These are phyloP conservation scores for Boletus rubescentipes DNA, from an alignment of 768 basidiomycete genomes.

Conservation along the genomic window DNA sequence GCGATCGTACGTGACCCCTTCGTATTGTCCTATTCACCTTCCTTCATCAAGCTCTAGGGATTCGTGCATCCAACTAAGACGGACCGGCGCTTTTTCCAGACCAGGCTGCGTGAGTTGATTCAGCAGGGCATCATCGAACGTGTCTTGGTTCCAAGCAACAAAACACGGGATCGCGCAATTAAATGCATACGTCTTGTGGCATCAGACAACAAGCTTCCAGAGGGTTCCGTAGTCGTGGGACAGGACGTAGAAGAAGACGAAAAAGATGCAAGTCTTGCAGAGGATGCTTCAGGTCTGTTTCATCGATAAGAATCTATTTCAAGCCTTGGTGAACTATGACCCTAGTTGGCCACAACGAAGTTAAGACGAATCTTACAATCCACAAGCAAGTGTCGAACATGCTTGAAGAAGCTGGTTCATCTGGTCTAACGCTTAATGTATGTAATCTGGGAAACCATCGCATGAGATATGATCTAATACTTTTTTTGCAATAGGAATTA, in stretches of 20 bases:
- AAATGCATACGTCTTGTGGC: constrained; percentile 68
- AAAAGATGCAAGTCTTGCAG: constrained; percentile 29
- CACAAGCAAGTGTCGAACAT: constrained; percentile 80
- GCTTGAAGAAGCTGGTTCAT: constrained; percentile 62
- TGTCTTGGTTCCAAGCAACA: constrained; percentile 63
- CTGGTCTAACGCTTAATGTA: constrained; percentile 76
- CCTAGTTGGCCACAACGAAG: constrained; percentile 37
- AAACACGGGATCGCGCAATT: constrained; percentile 44
- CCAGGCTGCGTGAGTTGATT: constrained; percentile 69
- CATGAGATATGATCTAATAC: constrained; percentile 4
- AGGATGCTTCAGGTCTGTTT: constrained; percentile 34
- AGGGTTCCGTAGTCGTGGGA: constrained; percentile 35
- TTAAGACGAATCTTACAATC: constrained; percentile 64
- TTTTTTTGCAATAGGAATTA: constrained; percentile 50
- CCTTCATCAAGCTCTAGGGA: constrained; percentile 48
- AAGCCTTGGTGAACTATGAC: not conserved
- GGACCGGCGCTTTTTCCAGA: constrained; percentile 81
- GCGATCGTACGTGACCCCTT: constrained; percentile 56
- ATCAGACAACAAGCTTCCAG: constrained; percentile 36
- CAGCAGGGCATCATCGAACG: constrained; percentile 74
- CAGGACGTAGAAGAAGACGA: constrained; percentile 45
- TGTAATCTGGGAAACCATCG: constrained; percentile 37
- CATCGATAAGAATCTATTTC: not conserved
- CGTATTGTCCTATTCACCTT: not conserved
- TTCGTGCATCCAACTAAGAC: constrained; percentile 72